Base-by-base conservation (phyloP, 805 yeast species). In the Scheffersomyces coipomensis region DNA sequence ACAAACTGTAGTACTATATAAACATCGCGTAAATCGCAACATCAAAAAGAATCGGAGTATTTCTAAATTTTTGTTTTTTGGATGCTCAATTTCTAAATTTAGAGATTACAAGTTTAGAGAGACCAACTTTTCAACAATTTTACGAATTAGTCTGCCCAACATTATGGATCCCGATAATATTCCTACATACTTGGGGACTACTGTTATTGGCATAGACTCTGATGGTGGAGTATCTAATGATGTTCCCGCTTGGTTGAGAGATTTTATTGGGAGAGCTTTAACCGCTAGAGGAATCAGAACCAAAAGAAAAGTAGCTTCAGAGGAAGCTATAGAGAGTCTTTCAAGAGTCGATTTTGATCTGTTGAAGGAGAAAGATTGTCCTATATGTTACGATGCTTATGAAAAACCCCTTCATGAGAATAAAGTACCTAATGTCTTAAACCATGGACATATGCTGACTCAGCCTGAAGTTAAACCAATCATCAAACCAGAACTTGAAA, bases 371-470 rank as follows among this genome's bases (percentile, higher is more conserved):
- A 47, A 44, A 19, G 61, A 58, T 5, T 68, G 74, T 42, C 71
- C 74, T 2, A 68, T 68, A 15, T 68, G 74, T 50, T 68, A 64
- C 44, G 74, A 68, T 15, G 37, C 53, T 6, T 67, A 63, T 38
- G 65, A 55, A 27, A 23, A 27, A 23, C 18, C 22, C 6, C 26
- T 19, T 23, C 19, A 11, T 29, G 15, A 21, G 11, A 8, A 17
- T 11, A 21, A 22, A 16, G 13, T 17, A 15, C 4, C 17, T 4
- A 27, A 3, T 13, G 18, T 5, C 4, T 9, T 5, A 9, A 25
- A 18, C 22, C 29, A 18, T 5, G 13, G n/a, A 6, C 4, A 12
- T 6, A 10, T 11, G 22, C n/a, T 16, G 4, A 26, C 32, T 11
- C 23, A 12, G 18, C 13, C 21, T 21, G 29, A 29, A 29, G 10